Evolutionary conservation across 306 rosid species (phyloP), one percentile per base, ranked within the genome.

Genomic region (Canavalia gladiata): DNA sequence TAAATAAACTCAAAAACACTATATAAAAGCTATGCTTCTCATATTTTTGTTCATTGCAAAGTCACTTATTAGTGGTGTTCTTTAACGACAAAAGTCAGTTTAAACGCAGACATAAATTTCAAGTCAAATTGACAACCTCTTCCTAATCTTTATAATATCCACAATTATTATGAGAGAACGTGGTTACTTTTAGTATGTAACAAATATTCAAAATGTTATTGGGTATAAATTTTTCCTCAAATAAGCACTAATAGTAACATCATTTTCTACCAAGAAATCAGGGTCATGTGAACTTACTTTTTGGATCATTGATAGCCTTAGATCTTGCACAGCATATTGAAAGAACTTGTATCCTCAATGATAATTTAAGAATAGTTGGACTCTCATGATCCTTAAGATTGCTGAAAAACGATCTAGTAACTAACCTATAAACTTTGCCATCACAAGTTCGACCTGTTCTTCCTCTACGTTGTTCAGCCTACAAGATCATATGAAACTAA

Each of bases 401-500:
- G 77, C 80, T 82, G 78, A 54, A 94, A 90, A 94, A 94, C 18
- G 94, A 80, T 47, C 88, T 68, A 39, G 94, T 83, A 43, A 92
- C 92, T 89, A 94, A 86, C 82, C 98, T 87, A 88, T 90, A 92
- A 77, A 92, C 84, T 79, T 90, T 79, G 57, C 98, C 98, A 87
- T 94, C 96, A 89, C 98, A 94, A 64, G 98, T 94, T 90, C 97
- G 89, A 64, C 98, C 98, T 67, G 98, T 94, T 90, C 97, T 92
- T 81, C 97, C 98, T 83, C 52, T 88, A 13, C 98, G 97, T 80
- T 92, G 98, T 11, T 94, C 87, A 49, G 97, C 98, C 97, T 94
- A 74, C 81, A 84, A 80, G 68, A 86, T 51, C 74, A 59, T 7
- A 60, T 52, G 45, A 82, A 75, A 30, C 59, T 75, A 80, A 55